Conservation (phyloP, 768 basidiomycete genomes). For the Lactarius akahatsu region DNA sequence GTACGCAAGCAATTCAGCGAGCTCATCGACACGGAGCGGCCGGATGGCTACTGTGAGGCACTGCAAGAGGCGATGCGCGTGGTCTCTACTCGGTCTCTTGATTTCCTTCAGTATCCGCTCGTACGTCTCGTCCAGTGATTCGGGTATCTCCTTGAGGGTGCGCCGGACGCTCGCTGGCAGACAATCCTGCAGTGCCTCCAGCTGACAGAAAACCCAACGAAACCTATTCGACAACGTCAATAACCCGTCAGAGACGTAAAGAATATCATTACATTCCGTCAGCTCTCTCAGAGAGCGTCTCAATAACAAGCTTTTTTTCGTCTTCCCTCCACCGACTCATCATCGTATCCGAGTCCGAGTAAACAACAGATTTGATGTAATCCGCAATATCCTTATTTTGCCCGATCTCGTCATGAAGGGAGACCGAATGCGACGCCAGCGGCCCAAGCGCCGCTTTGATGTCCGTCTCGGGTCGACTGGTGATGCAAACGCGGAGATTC, state of each 20-base stretch:
- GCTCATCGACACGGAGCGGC: no score
- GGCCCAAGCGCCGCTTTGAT: not conserved
- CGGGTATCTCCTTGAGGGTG: not conserved
- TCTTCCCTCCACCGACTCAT: not conserved
- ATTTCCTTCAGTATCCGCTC: not conserved
- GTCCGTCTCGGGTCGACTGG: not conserved
- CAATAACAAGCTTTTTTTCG: not conserved
- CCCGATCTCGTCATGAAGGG: not conserved
- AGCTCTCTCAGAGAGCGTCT: not conserved
- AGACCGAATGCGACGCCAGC: not conserved
- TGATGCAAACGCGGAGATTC: not conserved
- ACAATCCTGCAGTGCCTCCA: no score
- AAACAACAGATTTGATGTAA: not conserved
- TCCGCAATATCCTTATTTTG: not conserved
- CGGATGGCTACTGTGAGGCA: not conserved
- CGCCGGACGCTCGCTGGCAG: not conserved
- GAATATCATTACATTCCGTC: not conserved
- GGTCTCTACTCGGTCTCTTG: not conserved
- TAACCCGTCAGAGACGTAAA: not conserved
- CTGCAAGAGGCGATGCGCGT: not conserved
- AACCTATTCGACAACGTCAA: not conserved
- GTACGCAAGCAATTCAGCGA: no score
- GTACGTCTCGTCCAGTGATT: not conserved
- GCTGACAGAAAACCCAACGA: not conserved
- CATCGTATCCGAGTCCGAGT: not conserved